Evolutionary conservation across 1,139 yeast species (phyloP).

Genomic region (Nakaseomyces delphensis): DNA sequence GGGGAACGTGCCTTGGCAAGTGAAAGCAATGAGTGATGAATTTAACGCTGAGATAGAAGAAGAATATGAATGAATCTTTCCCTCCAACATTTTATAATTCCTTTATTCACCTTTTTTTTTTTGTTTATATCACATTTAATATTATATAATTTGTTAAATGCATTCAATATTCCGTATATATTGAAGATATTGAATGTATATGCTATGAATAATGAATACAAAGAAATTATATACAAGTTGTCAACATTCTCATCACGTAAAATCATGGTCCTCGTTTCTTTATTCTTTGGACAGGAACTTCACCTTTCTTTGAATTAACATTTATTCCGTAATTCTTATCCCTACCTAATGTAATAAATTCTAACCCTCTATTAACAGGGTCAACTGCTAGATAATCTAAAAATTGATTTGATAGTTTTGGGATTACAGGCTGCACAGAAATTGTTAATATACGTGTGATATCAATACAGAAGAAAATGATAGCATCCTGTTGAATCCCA

Average conservation of each 20-base stretch:
- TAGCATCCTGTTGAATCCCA: conserved; percentile 38
- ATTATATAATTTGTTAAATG: too few species aligned
- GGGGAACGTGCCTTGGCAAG: conserved; percentile 33
- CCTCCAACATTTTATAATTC: not conserved
- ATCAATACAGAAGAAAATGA: conserved; percentile 62
- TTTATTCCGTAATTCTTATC: conserved; percentile 43
- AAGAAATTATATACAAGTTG: not conserved
- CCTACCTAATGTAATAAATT: conserved; percentile 37
- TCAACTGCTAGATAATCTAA: conserved; percentile 56
- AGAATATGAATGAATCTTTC: not conserved
- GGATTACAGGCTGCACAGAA: conserved; percentile 63
- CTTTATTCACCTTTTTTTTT: not conserved
- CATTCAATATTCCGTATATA: too few species aligned
- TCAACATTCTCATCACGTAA: not conserved
- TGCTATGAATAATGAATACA: not conserved
- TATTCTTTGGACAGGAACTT: conserved; percentile 34
- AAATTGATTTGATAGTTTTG: conserved; percentile 48
- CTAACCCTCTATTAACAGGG: conserved; percentile 34
- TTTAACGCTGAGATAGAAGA: not conserved
- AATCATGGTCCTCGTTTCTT: not conserved
- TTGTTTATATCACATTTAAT: not conserved
- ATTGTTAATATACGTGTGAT: conserved; percentile 60
- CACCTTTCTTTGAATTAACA: conserved; percentile 37
- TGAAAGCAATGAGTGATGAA: conserved; percentile 6
- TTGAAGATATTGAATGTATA: not conserved